phyloP scores from a whole-genome alignment of 768 basidiomycete species.

The Gloeostereum incarnatum region DNA sequence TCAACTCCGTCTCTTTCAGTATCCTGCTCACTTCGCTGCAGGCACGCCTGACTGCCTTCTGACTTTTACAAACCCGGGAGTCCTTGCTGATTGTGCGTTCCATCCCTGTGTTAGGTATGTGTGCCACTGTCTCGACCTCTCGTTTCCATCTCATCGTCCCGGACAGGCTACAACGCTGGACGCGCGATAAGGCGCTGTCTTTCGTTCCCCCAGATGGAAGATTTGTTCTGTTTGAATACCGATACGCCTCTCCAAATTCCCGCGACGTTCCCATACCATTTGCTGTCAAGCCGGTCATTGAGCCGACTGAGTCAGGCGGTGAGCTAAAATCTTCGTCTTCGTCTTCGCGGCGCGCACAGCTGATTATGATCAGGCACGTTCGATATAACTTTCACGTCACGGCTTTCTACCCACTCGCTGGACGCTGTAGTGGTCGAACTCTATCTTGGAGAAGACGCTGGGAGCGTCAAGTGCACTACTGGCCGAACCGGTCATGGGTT shows the following conservation, averaged over 20 bases:
- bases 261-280: constrained; percentile 41
- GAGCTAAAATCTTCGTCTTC: constrained; percentile 7
- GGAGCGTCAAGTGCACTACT: constrained; percentile 62
- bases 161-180: constrained; percentile 69
- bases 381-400: constrained; percentile 53
- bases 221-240: constrained; percentile 81
- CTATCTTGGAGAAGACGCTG: constrained; percentile 66
- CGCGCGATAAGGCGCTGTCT: constrained; percentile 66
- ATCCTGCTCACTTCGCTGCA: constrained; percentile 14
- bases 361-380: constrained; percentile 37
- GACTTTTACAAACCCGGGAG: constrained; percentile 66
- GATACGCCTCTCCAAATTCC: constrained; percentile 43
- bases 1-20: not conserved
- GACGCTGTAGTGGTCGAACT: constrained; percentile 68
- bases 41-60: constrained; percentile 87
- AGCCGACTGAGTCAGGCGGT: constrained; percentile 35
- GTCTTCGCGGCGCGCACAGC: constrained; percentile 1
- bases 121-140: constrained; percentile 1
- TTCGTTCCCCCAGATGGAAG: constrained; percentile 92
- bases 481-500: constrained; percentile 46
- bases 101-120: constrained; percentile 87
- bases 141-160: constrained; percentile 3
- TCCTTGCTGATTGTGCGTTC: constrained; percentile 74
- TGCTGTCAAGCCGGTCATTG: constrained; percentile 37
- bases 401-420: constrained; percentile 52